Conservation (phyloP, 2,329 filamentous ascomycete species). For the Trichoderma sp. region DNA sequence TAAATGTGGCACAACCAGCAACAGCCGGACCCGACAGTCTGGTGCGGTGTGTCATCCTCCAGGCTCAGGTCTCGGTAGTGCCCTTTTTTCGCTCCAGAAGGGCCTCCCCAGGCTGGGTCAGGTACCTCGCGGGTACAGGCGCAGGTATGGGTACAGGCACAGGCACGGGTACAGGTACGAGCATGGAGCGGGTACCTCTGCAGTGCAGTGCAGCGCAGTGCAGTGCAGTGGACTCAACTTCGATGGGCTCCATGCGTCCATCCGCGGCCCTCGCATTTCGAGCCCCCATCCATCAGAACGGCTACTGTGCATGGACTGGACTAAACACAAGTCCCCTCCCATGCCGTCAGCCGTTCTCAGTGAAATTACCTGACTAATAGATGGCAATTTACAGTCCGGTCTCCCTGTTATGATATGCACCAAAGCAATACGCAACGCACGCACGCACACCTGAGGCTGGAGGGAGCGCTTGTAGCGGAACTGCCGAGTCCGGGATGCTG, state of each 20-base stretch:
- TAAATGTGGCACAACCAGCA: slow-evolving; percentile 1
- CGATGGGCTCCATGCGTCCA: not conserved
- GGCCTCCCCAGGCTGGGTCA: not conserved
- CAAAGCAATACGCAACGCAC: not conserved
- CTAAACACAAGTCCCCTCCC: not conserved
- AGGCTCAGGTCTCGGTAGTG: not conserved
- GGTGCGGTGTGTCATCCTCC: slow-evolving; percentile 17
- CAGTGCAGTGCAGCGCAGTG: not conserved
- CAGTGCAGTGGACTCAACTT: not conserved
- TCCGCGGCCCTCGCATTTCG: too few species aligned
- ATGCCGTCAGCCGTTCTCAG: not conserved
- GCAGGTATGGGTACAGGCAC: not conserved
- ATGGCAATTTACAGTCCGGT: not conserved
- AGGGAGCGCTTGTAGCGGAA: not conserved
- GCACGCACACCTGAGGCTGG: not conserved
- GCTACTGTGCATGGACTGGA: not conserved
- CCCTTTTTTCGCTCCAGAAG: not conserved
- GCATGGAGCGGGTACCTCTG: not conserved
- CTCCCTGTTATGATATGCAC: not conserved
- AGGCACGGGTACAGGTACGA: not conserved
- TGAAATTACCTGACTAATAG: not conserved
- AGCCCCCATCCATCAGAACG: not conserved
- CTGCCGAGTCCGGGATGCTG: slow-evolving; percentile 5
- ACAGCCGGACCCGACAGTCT: slow-evolving; percentile 19
- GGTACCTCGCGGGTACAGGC: not conserved